A percentile compares a stretch with the other conserved stretches of the same genome.
Conservation (phyloP, 176 grass and related monocot species). For the Phoenix dactylifera region DNA sequence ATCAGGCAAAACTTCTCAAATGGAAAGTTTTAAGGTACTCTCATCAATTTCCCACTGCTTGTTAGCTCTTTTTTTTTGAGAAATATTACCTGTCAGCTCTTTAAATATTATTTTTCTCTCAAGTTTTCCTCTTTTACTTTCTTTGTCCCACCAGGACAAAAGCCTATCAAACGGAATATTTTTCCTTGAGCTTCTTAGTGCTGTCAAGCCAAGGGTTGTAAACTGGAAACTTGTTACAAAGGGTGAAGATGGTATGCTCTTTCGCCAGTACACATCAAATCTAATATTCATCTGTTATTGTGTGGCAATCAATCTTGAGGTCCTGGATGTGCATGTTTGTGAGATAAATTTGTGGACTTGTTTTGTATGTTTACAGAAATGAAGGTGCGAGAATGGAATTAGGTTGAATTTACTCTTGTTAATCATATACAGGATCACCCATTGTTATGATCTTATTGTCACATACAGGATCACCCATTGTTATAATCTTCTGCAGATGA, state of each 20-base stretch:
- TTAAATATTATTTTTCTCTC: no score
- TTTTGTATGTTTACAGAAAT: no score
- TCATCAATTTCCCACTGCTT: not conserved
- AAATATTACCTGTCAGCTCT: no score
- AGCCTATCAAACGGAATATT: conserved; percentile 80
- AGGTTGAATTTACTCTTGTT: not conserved
- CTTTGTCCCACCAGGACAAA: conserved; percentile 57
- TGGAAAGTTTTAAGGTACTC: conserved; percentile 85
- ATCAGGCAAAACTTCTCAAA: conserved; percentile 56
- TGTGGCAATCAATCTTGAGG: no score
- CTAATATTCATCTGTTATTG: no score
- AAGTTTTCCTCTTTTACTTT: conserved; percentile 16
- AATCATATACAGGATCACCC: conserved; percentile 5
- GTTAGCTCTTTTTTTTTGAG: not conserved
- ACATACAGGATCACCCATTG: not conserved
- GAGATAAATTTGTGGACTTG: no score
- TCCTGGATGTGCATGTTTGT: no score
- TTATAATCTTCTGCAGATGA: conserved; percentile 42
- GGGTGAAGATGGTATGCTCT: conserved; percentile 63
- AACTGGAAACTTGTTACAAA: conserved; percentile 90
- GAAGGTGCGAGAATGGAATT: no score
- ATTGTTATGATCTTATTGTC: not conserved
- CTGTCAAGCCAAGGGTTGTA: conserved; percentile 76
- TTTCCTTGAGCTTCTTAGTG: conserved; percentile 91
- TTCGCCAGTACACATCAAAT: conserved; percentile 3